Evolutionary conservation across 208 protist species (phyloP).

Genomic region (Acanthamoeba culbertsoni): DNA sequence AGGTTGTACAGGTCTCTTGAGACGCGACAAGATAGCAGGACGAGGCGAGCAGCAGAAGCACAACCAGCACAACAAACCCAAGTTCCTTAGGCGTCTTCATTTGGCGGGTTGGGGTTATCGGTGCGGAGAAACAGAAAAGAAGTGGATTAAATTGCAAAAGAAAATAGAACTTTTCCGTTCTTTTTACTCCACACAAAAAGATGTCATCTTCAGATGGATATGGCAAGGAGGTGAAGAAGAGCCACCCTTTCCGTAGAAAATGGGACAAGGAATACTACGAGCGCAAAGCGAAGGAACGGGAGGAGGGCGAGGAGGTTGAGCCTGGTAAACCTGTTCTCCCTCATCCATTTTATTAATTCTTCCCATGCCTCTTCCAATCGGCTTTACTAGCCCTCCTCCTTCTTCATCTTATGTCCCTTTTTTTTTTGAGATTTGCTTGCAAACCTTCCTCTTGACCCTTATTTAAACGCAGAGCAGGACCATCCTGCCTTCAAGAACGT

Average conservation of each 20-base stretch:
- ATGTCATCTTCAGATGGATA: neutral
- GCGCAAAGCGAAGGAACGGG: constrained; percentile 44
- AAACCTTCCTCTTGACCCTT: too few relatives aligned
- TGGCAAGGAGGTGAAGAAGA: constrained; percentile 51
- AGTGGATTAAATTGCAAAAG: too few relatives aligned
- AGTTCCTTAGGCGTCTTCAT: too few relatives aligned
- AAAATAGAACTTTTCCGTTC: neutral
- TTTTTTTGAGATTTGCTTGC: neutral
- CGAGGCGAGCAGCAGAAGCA: too few relatives aligned
- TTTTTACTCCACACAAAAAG: neutral
- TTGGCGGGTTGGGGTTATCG: too few relatives aligned
- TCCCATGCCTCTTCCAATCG: too few relatives aligned
- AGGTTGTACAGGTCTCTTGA: too few relatives aligned
- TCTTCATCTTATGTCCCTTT: too few relatives aligned
- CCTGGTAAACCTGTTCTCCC: neutral
- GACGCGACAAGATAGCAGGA: too few relatives aligned
- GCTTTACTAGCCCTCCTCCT: too few relatives aligned
- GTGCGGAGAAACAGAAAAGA: too few relatives aligned
- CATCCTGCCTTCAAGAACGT: neutral
- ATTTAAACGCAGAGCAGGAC: constrained; percentile 39
- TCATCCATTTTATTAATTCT: neutral
- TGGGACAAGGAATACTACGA: constrained; percentile 71
- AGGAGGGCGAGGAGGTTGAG: constrained; percentile 38
- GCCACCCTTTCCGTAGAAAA: constrained; percentile 61
- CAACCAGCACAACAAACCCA: too few relatives aligned